Evolutionary conservation across 805 yeast genomes (phyloP).

Genomic region (Myxozyma melibiosi): DNA sequence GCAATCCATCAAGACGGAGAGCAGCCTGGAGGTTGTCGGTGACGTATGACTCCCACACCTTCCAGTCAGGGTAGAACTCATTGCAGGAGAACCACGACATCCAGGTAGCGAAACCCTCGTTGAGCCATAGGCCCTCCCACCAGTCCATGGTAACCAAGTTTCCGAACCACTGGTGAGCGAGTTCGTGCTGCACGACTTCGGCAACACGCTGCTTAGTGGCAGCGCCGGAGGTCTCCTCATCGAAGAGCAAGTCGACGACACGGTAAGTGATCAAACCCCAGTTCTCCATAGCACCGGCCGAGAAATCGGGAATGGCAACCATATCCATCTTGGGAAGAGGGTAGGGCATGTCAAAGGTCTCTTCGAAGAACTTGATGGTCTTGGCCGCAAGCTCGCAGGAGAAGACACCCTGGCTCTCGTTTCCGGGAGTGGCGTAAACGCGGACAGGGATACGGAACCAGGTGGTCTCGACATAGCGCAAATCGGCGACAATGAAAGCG

Average conservation of each 20-base stretch:
- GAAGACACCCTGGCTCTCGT: constrained; percentile 62
- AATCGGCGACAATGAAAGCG: constrained; percentile 72
- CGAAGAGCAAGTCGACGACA: constrained; percentile 62
- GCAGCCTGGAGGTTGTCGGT: constrained; percentile 74
- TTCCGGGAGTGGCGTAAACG: constrained; percentile 70
- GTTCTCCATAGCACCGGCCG: constrained; percentile 90
- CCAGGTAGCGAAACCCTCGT: constrained; percentile 90
- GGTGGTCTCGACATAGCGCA: constrained; percentile 59
- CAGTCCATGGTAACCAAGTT: constrained; percentile 88
- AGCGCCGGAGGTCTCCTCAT: constrained; percentile 65
- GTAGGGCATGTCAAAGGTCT: constrained; percentile 67
- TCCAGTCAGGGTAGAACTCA: constrained; percentile 78
- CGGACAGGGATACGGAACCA: constrained; percentile 64
- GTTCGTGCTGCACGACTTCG: constrained; percentile 80
- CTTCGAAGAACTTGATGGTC: constrained; percentile 65
- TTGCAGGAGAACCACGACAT: constrained; percentile 86
- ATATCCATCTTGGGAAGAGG: constrained; percentile 82
- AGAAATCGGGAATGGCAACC: constrained; percentile 75
- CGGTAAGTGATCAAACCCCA: constrained; percentile 81
- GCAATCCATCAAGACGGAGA: constrained; percentile 66
- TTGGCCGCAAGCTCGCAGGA: constrained; percentile 65
- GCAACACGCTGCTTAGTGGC: constrained; percentile 64
- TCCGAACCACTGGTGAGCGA: constrained; percentile 93
- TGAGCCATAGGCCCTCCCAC: constrained; percentile 90
- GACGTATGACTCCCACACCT: constrained; percentile 80